Evolutionary conservation across 441 rosid genomes (phyloP).

Genomic region (Capsella rubella): DNA sequence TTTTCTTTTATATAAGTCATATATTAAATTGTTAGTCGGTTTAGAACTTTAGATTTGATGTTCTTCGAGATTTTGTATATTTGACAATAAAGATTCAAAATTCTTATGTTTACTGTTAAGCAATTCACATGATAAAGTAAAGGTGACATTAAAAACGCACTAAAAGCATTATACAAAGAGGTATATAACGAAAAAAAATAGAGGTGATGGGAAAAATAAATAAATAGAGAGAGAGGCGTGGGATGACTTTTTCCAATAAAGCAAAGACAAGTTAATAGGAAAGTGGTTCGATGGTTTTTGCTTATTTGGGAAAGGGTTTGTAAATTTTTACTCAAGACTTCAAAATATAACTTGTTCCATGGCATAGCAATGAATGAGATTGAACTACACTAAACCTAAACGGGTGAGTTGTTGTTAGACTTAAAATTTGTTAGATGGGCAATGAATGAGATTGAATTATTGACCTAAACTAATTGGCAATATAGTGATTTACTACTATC

Average conservation of each 20-base stretch:
- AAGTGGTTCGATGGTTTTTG: constrained; percentile 11
- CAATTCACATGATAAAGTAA: constrained; percentile 1
- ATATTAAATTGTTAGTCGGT: neutral
- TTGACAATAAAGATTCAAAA: neutral
- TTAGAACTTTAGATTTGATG: constrained; percentile 12
- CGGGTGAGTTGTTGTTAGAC: neutral
- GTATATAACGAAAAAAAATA: constrained; percentile 5
- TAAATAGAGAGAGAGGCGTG: constrained; percentile 9
- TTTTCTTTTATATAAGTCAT: neutral
- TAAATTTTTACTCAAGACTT: neutral
- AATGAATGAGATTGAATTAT: neutral
- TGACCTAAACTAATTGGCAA: neutral
- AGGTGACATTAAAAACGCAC: constrained; percentile 20
- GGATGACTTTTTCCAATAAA: constrained; percentile 31
- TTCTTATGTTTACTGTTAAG: neutral
- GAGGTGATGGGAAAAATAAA: neutral
- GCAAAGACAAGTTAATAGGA: constrained; percentile 10
- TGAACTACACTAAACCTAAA: no score
- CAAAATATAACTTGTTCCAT: neutral
- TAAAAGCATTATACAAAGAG: neutral
- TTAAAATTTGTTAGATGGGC: neutral
- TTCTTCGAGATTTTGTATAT: neutral
- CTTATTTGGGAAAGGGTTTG: neutral
- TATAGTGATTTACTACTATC: neutral
- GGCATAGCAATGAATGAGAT: no score